phyloP scores from a whole-genome alignment of 208 protist genomes.

The Trypanosoma caninum region DNA sequence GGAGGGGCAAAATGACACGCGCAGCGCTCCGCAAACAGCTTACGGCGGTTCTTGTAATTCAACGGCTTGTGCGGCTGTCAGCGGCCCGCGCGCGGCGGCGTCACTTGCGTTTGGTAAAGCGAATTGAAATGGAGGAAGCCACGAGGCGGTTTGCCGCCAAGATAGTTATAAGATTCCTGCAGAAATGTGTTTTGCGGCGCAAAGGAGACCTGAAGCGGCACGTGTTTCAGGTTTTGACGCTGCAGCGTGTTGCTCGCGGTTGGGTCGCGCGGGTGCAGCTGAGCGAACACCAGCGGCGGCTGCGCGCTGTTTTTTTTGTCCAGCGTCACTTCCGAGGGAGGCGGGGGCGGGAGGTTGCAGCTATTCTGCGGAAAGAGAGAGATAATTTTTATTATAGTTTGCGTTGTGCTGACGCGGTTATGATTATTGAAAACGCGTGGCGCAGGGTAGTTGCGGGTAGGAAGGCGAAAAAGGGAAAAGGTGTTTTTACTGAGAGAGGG shows the following conservation, averaged over 20 bases:
- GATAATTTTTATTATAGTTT: not conserved
- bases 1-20: conserved; percentile 27
- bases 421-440: conserved; percentile 58
- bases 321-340: conserved; percentile 11
- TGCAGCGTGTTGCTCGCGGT: conserved; percentile 28
- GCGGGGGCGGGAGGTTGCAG: conserved; percentile 11
- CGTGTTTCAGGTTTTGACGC: conserved; percentile 2
- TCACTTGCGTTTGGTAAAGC: conserved; percentile 8
- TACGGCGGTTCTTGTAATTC: conserved; percentile 29
- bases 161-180: conserved; percentile 22
- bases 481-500: not conserved
- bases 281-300: not conserved
- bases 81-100: conserved; percentile 3
- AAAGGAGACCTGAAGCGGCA: conserved; percentile 14
- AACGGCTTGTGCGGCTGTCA: conserved; percentile 39
- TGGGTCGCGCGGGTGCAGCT: conserved; percentile 7
- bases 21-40: conserved; percentile 8
- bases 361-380: not conserved
- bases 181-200: conserved; percentile 4
- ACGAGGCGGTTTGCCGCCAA: conserved; percentile 14
- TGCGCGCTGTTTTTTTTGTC: not conserved
- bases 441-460: not conserved
- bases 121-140: not conserved
- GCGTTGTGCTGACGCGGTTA: conserved; percentile 36
- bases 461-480: not conserved